Evolutionary conservation across 352 stramenopile genomes (phyloP), one percentile per base, ranked within the genome.

Genomic region (Thraustochytrium sp.): DNA sequence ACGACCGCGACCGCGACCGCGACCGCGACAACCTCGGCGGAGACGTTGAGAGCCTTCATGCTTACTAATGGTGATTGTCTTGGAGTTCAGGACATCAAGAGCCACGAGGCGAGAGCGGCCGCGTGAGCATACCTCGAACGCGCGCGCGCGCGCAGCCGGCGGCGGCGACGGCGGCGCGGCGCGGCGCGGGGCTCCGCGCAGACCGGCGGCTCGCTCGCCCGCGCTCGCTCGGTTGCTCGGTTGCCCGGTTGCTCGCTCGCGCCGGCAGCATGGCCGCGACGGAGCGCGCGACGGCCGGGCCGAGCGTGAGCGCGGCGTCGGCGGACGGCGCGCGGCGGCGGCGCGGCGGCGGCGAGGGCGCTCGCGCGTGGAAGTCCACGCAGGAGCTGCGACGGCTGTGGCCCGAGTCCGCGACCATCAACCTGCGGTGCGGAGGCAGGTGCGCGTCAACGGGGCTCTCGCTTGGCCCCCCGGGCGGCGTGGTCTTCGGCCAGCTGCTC

Each of bases 301-400:
- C n/a, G n/a, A n/a, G n/a, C n/a, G n/a, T n/a, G n/a, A 16, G 26
- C 18, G 55, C 26, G 21, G 34, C 55, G 21, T 34, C 59, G 21
- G 29, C 59, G 34, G 2, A 21, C 2, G 21, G 13, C 59, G 34
- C 59, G 21, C n/a, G n/a, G n/a, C n/a, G n/a, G n/a, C n/a, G n/a
- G n/a, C n/a, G n/a, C n/a, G n/a, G n/a, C n/a, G n/a, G n/a, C n/a
- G n/a, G 49, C 49, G 49, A 55, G 49, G 49, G 18, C 18, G 49
- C 18, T 55, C 49, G 49, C 49, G 18, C 49, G 31, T 77, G 65
- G 65, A 77, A 77, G 46, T 77, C 65, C 9, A n/a, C 11, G 18
- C n/a, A 77, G 49, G 65, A 77, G 46, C 40, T 61, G 31, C 23
- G 31, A 26, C 42, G 49, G 18, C 42, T 77, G 49, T 77, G 65